Conservation (phyloP, 495 filamentous ascomycete species). For the Penicillium cataractarum region DNA sequence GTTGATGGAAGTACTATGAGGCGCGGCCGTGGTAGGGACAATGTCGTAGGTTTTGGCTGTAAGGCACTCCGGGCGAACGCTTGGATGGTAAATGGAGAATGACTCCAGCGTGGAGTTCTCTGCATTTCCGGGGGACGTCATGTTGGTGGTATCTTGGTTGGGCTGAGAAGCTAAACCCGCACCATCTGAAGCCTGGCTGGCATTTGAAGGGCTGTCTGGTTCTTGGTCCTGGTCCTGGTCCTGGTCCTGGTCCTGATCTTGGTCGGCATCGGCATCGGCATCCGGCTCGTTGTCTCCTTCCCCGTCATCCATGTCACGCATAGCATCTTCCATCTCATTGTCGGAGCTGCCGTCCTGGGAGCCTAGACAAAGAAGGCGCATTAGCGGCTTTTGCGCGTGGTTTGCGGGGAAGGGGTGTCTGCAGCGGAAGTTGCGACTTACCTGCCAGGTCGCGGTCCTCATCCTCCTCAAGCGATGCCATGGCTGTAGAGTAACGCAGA, state of each 20-base stretch:
- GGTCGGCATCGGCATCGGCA: slow-evolving; percentile 67
- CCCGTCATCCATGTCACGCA: slow-evolving; percentile 6
- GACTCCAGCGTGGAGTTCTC: slow-evolving; percentile 37
- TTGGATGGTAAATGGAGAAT: slow-evolving; percentile 57
- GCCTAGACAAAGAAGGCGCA: slow-evolving; percentile 29
- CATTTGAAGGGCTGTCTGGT: slow-evolving; percentile 53
- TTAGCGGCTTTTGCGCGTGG: slow-evolving; percentile 16
- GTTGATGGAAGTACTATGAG: slow-evolving; percentile 95
- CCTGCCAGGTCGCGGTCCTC: slow-evolving; percentile 60
- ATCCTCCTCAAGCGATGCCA: slow-evolving; percentile 49
- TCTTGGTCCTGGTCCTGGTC: slow-evolving; percentile 55
- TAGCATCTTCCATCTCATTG: slow-evolving; percentile 62
- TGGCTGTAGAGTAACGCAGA: background rate
- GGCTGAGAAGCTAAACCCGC: slow-evolving; percentile 42
- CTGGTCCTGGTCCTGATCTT: slow-evolving; percentile 51
- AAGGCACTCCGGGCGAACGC: slow-evolving; percentile 76
- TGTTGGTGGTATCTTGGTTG: slow-evolving; percentile 38
- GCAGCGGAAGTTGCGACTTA: slow-evolving; percentile 25
- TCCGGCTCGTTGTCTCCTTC: slow-evolving; percentile 64
- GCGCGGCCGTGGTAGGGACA: slow-evolving; percentile 93
- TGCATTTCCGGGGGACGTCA: slow-evolving; percentile 38
- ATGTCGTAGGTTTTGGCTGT: slow-evolving; percentile 92
- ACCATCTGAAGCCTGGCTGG: slow-evolving; percentile 51
- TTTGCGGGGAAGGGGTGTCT: background rate
- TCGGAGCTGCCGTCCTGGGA: slow-evolving; percentile 70